Evolutionary conservation across 768 basidiomycete genomes (phyloP).

Genomic region (Trametes maxima): DNA sequence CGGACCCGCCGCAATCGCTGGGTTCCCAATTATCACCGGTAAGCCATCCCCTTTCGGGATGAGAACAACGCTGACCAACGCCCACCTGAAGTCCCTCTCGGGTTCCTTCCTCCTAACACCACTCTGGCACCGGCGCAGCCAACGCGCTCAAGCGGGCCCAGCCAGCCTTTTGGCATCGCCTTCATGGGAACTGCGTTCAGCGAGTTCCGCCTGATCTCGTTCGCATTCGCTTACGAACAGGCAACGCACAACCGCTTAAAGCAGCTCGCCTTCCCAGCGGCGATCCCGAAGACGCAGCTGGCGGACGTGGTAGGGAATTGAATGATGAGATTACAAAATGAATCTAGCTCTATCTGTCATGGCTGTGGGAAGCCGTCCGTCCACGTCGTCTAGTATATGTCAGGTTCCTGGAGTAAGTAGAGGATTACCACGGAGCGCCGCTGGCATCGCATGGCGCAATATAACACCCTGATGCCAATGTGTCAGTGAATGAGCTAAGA

Average conservation of each 20-base stretch:
- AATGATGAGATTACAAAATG: neutral
- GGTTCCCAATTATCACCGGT: constrained; percentile 70
- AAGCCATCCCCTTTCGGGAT: constrained; percentile 13
- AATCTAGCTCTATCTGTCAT: neutral
- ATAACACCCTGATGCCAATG: too few species aligned
- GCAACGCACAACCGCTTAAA: constrained; percentile 36
- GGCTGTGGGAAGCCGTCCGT: neutral
- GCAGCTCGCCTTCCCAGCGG: constrained; percentile 33
- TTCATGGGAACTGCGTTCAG: constrained; percentile 66
- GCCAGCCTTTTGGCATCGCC: constrained; percentile 50
- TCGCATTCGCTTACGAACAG: constrained; percentile 64
- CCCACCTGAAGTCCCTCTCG: constrained; percentile 52
- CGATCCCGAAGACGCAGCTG: constrained; percentile 37
- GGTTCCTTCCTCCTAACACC: constrained; percentile 55
- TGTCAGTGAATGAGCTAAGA: too few species aligned
- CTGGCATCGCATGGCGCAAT: too few species aligned
- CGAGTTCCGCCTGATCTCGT: constrained; percentile 57
- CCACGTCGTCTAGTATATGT: neutral
- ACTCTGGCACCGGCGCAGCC: constrained; percentile 37
- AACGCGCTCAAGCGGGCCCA: constrained; percentile 14
- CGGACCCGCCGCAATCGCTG: constrained; percentile 52
- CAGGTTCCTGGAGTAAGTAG: neutral
- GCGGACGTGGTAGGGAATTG: constrained; percentile 29
- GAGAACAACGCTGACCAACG: neutral
- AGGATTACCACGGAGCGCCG: too few species aligned